Base-by-base conservation (phyloP, 2,329 filamentous ascomycete species). In the Fusarium coicis region DNA sequence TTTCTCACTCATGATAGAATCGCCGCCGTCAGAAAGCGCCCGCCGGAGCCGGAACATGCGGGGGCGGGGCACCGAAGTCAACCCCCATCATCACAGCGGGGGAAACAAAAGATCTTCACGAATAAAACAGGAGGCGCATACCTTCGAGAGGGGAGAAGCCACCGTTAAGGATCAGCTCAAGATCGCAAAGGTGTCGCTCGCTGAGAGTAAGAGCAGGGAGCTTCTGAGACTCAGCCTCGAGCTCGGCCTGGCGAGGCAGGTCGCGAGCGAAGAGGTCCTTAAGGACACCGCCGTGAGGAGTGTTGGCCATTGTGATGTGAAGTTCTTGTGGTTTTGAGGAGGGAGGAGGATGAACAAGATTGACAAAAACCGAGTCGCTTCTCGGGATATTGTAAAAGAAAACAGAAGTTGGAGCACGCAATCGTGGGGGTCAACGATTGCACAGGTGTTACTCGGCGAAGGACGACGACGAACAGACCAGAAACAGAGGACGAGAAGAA, bases 221-320 rank as follows among this genome's bases (percentile, higher is more conserved):
- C 37, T 82, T 92, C 87, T 97, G 95, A 46, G 96, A 93, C 86
- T 99, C 96, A 52, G 89, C 90, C 63, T 87, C 86, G 73, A 99
- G 93, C 86, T 97, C 87, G 73, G 88, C 88, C 76, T 96, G 92
- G 80, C 93, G 91, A 77, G 93, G 93, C 73, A 92, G 89, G 90
- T 99, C 96, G 85, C 96, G 93, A 76, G 95, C 95, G 78, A 98
- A 90, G 82, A 99, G 91, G 88, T 99, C 96, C 93, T 98, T 98
- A 81, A 99, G 93, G 88, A 96, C 88, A 81, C 96, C 96, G 86
- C 96, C 96, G 82, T 96, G 93, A 76, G 93, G 93, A 83, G 90
- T 79, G 84, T 92, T 92, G 80, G 90, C 90, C 90, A 92, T 92
- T 75, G 74, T 87, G 79, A 66, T 66, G 69, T 71, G 66, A 62